Evolutionary conservation across 2,329 filamentous ascomycete species (phyloP).

Genomic region (Thielaviopsis musarum): DNA sequence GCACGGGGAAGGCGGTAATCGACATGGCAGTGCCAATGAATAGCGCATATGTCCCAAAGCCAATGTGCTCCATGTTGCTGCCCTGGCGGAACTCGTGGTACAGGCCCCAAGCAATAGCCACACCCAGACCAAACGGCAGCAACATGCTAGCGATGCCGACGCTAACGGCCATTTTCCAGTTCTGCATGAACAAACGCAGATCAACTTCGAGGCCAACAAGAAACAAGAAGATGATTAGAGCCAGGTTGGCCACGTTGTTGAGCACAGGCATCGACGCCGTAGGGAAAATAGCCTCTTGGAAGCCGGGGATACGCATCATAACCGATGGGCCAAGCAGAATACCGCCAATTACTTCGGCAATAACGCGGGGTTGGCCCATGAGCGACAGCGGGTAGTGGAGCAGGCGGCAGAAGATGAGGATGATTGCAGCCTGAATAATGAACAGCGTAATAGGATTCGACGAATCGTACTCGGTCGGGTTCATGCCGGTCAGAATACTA

Average conservation of each 20-base stretch:
- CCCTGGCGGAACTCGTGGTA: conserved; percentile 52
- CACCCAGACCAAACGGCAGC: conserved; percentile 68
- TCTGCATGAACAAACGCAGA: conserved; percentile 55
- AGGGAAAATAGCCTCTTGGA: conserved; percentile 63
- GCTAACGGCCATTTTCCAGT: conserved; percentile 64
- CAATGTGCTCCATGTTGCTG: conserved; percentile 23
- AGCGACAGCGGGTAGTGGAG: conserved; percentile 62
- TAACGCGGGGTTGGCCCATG: conserved; percentile 65
- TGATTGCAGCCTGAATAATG: conserved; percentile 48
- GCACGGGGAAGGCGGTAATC: conserved; percentile 80
- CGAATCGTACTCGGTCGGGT: conserved; percentile 50
- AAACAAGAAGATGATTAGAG: conserved; percentile 72
- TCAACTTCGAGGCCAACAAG: conserved; percentile 80
- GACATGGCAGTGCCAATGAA: conserved; percentile 90
- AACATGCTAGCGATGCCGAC: conserved; percentile 68
- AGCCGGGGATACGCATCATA: conserved; percentile 71
- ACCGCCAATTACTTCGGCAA: conserved; percentile 72
- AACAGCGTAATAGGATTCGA: conserved; percentile 60
- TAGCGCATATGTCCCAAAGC: conserved; percentile 38
- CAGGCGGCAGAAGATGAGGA: conserved; percentile 30
- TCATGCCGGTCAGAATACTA: conserved; percentile 54
- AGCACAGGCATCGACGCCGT: conserved; percentile 46
- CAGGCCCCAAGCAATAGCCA: conserved; percentile 63
- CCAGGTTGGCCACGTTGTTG: conserved; percentile 48
- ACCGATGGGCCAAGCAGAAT: conserved; percentile 76